Percentiles rank a stretch among this genome's conserved stretches.
Conservation (phyloP, 768 basidiomycete species). For the Psilocybe tampanensis region DNA sequence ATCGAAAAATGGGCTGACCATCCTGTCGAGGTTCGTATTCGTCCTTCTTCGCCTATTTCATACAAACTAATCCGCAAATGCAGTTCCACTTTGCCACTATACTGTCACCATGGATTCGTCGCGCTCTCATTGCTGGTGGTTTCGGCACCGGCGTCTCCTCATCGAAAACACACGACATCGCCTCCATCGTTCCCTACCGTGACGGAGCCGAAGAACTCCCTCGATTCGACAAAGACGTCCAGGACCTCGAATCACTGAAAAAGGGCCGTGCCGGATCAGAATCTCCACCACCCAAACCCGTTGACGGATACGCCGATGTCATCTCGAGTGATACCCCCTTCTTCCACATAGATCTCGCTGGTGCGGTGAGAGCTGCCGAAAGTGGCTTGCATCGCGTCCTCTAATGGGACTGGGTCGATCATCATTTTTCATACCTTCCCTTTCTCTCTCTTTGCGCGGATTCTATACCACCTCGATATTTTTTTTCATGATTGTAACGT, state of each 20-base stretch:
- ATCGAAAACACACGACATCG: slow-evolving; percentile 59
- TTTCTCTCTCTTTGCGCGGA: background rate
- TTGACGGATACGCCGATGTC: slow-evolving; percentile 39
- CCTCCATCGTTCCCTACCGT: slow-evolving; percentile 72
- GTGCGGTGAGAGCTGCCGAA: slow-evolving; percentile 74
- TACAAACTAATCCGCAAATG: background rate
- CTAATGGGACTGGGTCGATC: background rate
- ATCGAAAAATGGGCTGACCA: slow-evolving; percentile 88
- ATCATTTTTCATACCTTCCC: background rate
- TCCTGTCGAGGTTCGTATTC: slow-evolving; percentile 61
- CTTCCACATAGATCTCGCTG: slow-evolving; percentile 88
- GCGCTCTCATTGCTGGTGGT: slow-evolving; percentile 86
- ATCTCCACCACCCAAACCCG: slow-evolving; percentile 6
- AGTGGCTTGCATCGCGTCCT: slow-evolving; percentile 30
- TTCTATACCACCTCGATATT: background rate
- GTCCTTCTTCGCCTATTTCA: background rate
- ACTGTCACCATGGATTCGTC: slow-evolving; percentile 91
- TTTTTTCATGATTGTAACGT: too few species aligned
- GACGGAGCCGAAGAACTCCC: slow-evolving; percentile 32
- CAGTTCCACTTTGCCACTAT: slow-evolving; percentile 95
- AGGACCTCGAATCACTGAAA: slow-evolving; percentile 35
- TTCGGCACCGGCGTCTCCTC: slow-evolving; percentile 74
- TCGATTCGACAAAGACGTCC: slow-evolving; percentile 14
- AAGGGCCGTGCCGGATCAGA: slow-evolving; percentile 21
- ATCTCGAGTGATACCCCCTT: slow-evolving; percentile 66